A percentile compares a stretch with the other conserved stretches of the same genome.
These are phyloP conservation scores for Daldinia childiae DNA, from an alignment of 495 filamentous ascomycete genomes.

Conservation along the genomic window DNA sequence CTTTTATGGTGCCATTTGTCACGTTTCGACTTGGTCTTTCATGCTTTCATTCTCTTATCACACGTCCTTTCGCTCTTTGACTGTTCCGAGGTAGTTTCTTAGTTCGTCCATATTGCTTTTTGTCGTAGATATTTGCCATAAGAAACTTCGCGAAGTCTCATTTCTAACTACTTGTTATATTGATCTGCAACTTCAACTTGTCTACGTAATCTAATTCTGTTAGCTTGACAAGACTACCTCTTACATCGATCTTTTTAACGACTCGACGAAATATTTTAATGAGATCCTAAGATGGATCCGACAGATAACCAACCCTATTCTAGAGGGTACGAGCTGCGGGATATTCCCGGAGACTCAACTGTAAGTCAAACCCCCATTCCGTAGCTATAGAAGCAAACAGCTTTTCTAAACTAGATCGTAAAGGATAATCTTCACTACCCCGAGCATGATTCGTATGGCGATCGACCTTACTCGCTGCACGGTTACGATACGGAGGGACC, in stretches of 20 bases:
- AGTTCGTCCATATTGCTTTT: neutral
- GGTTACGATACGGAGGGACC: neutral
- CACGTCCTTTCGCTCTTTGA: neutral
- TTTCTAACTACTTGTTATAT: neutral
- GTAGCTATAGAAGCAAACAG: neutral
- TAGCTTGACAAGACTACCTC: neutral
- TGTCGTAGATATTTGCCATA: constrained; percentile 2
- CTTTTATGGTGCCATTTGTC: neutral
- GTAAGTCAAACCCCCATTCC: neutral
- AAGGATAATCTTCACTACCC: neutral
- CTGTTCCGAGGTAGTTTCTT: neutral
- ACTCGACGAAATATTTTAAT: constrained; percentile 4
- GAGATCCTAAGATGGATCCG: constrained; percentile 9
- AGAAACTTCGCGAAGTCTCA: neutral
- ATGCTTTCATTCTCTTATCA: neutral
- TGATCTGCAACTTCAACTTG: neutral
- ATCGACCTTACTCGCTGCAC: neutral
- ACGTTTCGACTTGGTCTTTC: neutral
- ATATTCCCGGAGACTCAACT: constrained; percentile 12
- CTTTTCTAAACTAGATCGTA: neutral
- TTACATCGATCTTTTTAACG: neutral
- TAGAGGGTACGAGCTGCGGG: constrained; percentile 11
- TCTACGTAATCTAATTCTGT: neutral
- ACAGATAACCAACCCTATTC: constrained; percentile 8
- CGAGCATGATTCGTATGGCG: neutral